Conservation (phyloP, 2,329 filamentous ascomycete genomes). For the Graphium sp. region DNA sequence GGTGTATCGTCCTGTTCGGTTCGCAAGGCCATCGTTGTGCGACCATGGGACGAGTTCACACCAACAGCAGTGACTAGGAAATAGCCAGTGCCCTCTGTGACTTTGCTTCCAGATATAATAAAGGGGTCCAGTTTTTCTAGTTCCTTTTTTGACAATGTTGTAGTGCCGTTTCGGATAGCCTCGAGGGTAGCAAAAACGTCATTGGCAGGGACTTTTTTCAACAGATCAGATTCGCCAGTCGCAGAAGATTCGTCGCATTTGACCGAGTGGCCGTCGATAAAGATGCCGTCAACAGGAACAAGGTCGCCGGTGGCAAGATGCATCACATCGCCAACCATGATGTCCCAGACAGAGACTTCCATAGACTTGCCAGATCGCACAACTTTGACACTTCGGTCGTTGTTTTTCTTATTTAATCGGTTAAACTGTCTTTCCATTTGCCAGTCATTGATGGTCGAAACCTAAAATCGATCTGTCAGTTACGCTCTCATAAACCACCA, state of each 20-base stretch:
- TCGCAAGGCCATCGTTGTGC: constrained; percentile 37
- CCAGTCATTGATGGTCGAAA: constrained; percentile 40
- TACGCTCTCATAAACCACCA: neutral
- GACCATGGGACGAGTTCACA: constrained; percentile 33
- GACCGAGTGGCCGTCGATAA: constrained; percentile 35
- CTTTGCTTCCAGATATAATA: constrained; percentile 38
- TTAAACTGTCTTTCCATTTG: constrained; percentile 51
- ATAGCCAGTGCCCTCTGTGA: constrained; percentile 33
- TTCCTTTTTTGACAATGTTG: constrained; percentile 14
- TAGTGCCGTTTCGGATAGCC: constrained; percentile 12
- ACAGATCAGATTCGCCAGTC: constrained; percentile 56
- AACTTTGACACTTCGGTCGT: constrained; percentile 48
- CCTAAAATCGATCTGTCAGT: constrained; percentile 4
- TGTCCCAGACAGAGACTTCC: constrained; percentile 47
- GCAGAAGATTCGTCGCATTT: constrained; percentile 59
- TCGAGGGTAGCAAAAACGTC: constrained; percentile 36
- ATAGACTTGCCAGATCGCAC: constrained; percentile 48
- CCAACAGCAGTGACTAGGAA: constrained; percentile 40
- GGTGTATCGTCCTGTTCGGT: constrained; percentile 34
- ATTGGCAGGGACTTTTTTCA: constrained; percentile 47
- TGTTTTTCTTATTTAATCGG: constrained; percentile 43
- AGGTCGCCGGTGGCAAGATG: constrained; percentile 54
- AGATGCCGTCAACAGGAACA: constrained; percentile 53
- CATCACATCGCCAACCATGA: constrained; percentile 54
- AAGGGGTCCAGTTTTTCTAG: constrained; percentile 39